phyloP scores from a whole-genome alignment of 768 basidiomycete genomes.

The Dioszegia crocea region DNA sequence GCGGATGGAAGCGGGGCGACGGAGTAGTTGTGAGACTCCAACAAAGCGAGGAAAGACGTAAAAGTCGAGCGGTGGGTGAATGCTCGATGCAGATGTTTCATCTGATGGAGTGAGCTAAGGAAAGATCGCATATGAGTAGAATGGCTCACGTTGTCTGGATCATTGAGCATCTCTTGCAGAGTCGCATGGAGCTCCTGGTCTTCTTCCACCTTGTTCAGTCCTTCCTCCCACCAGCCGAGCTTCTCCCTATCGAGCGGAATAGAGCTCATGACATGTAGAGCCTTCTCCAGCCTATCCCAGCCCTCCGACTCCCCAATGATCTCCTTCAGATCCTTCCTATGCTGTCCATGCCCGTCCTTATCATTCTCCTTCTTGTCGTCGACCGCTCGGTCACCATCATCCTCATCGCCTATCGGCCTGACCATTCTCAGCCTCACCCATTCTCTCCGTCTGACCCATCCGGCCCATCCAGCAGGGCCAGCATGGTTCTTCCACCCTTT shows the following conservation, averaged over 20 bases:
- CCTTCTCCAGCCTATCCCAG: constrained; percentile 10
- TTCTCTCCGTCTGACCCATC: constrained; percentile 42
- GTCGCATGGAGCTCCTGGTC: neutral
- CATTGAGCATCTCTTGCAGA: constrained; percentile 14
- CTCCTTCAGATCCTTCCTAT: neutral
- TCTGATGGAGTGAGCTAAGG: neutral
- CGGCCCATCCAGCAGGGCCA: constrained; percentile 33
- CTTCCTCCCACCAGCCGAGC: constrained; percentile 31
- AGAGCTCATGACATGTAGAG: constrained; percentile 19
- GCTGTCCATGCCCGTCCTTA: constrained; percentile 1
- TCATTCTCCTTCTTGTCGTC: constrained; percentile 5
- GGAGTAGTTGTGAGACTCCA: constrained; percentile 4
- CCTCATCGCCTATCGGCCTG: neutral
- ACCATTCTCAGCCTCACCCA: constrained; percentile 37
- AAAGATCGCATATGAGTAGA: neutral
- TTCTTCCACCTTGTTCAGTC: constrained; percentile 11
- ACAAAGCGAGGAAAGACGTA: constrained; percentile 6
- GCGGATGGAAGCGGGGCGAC: neutral
- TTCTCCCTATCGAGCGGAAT: constrained; percentile 31
- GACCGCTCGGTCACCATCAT: neutral
- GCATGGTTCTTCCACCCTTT: constrained; percentile 38
- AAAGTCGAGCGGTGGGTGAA: constrained; percentile 11
- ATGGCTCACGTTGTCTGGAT: constrained; percentile 21
- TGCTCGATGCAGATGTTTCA: constrained; percentile 8
- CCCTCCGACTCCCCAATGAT: neutral